These are phyloP conservation scores for Zelopaecilomyces penicillatus DNA, from an alignment of 2,329 filamentous ascomycete species.

Conservation along the genomic window DNA sequence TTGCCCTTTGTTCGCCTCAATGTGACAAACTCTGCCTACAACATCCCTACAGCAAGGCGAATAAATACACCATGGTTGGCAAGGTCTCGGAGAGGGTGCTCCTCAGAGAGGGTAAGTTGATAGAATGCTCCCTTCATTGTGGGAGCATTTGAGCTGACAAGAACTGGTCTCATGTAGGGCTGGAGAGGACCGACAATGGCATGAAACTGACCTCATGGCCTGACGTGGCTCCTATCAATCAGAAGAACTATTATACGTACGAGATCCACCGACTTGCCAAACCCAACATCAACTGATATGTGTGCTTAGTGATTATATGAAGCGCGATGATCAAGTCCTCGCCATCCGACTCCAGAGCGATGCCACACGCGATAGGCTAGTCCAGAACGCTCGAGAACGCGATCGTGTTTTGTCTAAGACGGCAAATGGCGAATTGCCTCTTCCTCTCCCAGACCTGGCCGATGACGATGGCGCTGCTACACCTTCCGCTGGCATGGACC, in stretches of 20 bases:
- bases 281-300: conserved; percentile 10
- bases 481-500: conserved; percentile 54
- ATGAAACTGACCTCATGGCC: conserved; percentile 95
- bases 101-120: conserved; percentile 48
- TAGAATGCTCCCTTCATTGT: not conserved
- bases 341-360: conserved; percentile 83
- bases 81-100: conserved; percentile 59
- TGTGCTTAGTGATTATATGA: conserved; percentile 75
- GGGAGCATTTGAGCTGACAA: conserved; percentile 14
- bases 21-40: not conserved
- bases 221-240: conserved; percentile 86
- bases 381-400: conserved; percentile 78
- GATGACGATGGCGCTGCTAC: conserved; percentile 49
- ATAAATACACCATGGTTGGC: conserved; percentile 44
- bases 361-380: conserved; percentile 72
- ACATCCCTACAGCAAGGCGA: conserved; percentile 17
- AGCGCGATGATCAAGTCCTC: conserved; percentile 93
- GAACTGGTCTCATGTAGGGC: conserved; percentile 45
- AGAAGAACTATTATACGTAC: conserved; percentile 99
- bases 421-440: conserved; percentile 56
- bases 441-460: conserved; percentile 50
- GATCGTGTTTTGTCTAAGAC: conserved; percentile 76
- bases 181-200: conserved; percentile 96
- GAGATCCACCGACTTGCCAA: not conserved
- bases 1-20: not conserved